Evolutionary conservation across 1,139 yeast species (phyloP), one percentile per base, ranked within the genome.

Genomic region (Hyphopichia khmerensis): DNA sequence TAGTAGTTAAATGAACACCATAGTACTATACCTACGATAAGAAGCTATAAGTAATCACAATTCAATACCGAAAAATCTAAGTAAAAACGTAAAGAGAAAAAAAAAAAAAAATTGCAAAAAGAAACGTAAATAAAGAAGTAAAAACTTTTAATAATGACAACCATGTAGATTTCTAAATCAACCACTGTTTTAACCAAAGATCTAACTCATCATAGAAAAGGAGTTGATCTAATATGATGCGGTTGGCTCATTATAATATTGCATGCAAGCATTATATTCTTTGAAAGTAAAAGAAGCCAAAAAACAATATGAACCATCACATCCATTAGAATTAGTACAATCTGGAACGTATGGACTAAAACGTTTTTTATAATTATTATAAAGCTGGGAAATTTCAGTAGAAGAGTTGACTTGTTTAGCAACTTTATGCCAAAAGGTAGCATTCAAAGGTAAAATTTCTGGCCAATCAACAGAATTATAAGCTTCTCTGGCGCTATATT

Each of bases 381-480:
- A 26, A 8, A 13, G 5, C 10, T 26, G 33, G 4, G 33, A 16
- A 15, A 30, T 8, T n/a, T 30, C 19, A 14, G 14, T 30, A 8
- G 33, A 30, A 30, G 17, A 15, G 14, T 30, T 35, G 34, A 30
- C 34, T 24, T 32, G 9, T 8, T 26, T 35, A 8, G 39, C 41
- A 1, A 50, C 55, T 34, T 48, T 45, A 35, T 60, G 60, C 69
- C 69, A 65, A 49, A 59, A 65, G 31, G 59, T 56, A 21, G 59
- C 56, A 43, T 60, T 58, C 41, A 65, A 54, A 7, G 62, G 48
- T 26, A 56, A 48, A 11, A 52, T 57, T 18, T 35, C 35, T 4
- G 69, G 61, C 69, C 69, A 65, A 18, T 45, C 35, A 7, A 56
- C 51, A 1, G 64, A 59, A 42, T 64, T 68, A 43, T 60, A 64